Evolutionary conservation across 2,329 filamentous ascomycete genomes (phyloP).

Genomic region (Neopestalotiopsis sp.): DNA sequence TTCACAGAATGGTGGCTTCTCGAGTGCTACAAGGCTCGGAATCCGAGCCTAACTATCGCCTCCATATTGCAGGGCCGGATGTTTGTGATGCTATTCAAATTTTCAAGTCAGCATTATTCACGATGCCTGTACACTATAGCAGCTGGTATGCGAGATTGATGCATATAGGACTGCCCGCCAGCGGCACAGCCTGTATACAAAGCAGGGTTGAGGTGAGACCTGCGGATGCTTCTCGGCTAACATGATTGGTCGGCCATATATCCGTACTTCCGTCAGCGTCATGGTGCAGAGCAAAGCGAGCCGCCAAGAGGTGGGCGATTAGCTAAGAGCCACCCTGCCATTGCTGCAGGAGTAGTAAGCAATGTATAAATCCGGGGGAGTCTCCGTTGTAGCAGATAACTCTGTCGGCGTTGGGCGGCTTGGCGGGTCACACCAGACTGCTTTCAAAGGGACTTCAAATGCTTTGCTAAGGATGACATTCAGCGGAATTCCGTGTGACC

Average conservation of each 20-base stretch:
- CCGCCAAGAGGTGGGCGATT: not conserved
- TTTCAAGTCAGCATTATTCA: not conserved
- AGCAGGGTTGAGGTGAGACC: not conserved
- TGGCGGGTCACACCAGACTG: not conserved
- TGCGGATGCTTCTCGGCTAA: not conserved
- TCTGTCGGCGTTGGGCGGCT: not conserved
- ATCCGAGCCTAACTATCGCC: not conserved
- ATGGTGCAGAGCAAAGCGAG: not conserved
- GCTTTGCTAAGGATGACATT: constrained; percentile 1
- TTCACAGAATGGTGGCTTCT: not conserved
- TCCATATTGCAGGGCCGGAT: not conserved
- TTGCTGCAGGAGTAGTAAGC: not conserved
- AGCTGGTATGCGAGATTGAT: no score
- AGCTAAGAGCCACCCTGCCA: not conserved
- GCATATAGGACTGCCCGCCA: not conserved
- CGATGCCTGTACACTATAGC: not conserved
- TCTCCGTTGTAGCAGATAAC: not conserved
- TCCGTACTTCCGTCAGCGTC: not conserved
- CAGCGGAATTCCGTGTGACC: not conserved
- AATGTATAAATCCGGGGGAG: not conserved
- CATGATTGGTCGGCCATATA: not conserved
- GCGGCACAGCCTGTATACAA: not conserved
- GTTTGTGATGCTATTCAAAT: not conserved
- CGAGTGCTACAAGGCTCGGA: not conserved
- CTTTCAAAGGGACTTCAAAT: not conserved